Base-by-base conservation (phyloP, 345 rosid genomes). In the Excoecaria cochinchinensis region DNA sequence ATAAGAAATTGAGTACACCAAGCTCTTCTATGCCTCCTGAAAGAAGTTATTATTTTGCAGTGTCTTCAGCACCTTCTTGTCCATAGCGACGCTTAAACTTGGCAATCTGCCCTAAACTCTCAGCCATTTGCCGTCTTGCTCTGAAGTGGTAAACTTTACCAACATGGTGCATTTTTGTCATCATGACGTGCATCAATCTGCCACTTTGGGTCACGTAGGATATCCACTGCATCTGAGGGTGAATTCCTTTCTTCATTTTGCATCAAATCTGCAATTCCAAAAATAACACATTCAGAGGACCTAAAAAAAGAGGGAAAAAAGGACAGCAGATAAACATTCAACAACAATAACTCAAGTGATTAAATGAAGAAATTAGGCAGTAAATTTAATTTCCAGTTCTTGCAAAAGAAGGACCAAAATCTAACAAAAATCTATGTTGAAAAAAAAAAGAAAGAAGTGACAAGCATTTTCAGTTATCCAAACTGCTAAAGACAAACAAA, bases 201-300 rank as follows among this genome's bases (percentile, higher is more conserved):
- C 99, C 98, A 42, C 94, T 91, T 77, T 89, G 95, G 19, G 97
- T 92, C 73, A 91, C 97, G 60, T 91, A 95, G 5, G 99, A 92
- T 81, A 95, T 88, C 96, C 98, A 95, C 75, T 91, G 99, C 96
- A 90, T 79, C 84, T 91, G 98, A 77, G 96, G 99, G 84, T 95
- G 98, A 76, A 88, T 12, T 64, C 99, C 98, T 78, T 95, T 95
- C 98, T 90, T 95, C 98, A 91, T 95, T 76, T 40, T 62, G 40
- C 0, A 22, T 44, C 38, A 22, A 74, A 53, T 36, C 77, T 80
- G 74, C 46, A 52, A 47, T 22, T 48, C 51, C 64, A 47, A 52
- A 14, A 31, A 40, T 40, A 36, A 3, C 56, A 9, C 14, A 55
- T 61, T 16, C 25, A 38, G 7, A 10, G 36, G 16, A 24, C 2